Evolutionary conservation across 495 filamentous ascomycete genomes (phyloP), one percentile per base, ranked within the genome.

Genomic region (Talaromyces adpressus): DNA sequence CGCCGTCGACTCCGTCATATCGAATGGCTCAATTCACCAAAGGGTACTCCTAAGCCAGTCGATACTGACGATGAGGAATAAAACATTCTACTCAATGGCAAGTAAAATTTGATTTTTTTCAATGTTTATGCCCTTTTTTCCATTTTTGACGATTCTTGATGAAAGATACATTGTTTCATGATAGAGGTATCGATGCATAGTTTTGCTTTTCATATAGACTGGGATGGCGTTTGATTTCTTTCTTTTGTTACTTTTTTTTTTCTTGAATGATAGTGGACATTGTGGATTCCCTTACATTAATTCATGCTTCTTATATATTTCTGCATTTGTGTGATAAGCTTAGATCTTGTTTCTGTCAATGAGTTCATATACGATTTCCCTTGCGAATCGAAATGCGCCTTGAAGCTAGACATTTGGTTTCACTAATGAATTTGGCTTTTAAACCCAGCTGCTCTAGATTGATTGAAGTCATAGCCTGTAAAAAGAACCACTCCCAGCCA

Each of bases 1-100:
- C 82, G 94, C 65, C 84, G 93, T 63, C 81, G 93, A 72, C 79
- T 98, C 76, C 89, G 94, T 72, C 91, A 98, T 75, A 93, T 98
- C 66, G 93, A 98, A 75, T 98, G 95, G 93, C 70, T 81, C 62
- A 77, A 79, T 70, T 77, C 73, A 27, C 83, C 86, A 68, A 87
- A 89, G 82, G 89, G 90, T 7, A 94, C 91, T 5, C 91, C 91
- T 18, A 85, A 89, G 71, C 88, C 88, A 0, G 75, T 74, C 41
- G 91, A 94, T 71, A 91, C 89, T 45, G 91, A 94, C 65, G 91
- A 93, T 62, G 90, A 93, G 69, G 84, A 79, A 36, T 84, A 84
- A 67, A 62, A 0, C 29, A 30, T 30, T 18, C 30, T 34, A 11
- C 27, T 27, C 27, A 4, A 36, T 59, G 45, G 4, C 45, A 49